A percentile compares a stretch with the other conserved stretches of the same genome.
These are phyloP conservation scores for Salpingoeca rosetta DNA, from an alignment of 78 protist genomes.

Conservation along the genomic window DNA sequence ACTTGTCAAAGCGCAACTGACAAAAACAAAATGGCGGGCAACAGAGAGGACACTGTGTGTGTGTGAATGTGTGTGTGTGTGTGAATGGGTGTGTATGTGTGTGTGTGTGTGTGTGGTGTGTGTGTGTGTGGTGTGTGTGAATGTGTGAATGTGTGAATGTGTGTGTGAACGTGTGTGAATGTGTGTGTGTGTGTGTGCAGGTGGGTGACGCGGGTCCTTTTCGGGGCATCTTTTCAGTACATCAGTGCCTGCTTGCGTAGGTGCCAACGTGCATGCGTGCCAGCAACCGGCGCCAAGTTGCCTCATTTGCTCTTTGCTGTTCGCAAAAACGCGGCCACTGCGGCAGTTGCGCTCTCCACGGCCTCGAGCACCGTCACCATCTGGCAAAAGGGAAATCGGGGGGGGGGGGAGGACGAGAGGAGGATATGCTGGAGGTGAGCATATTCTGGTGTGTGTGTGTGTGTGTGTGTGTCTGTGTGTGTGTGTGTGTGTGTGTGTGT, in stretches of 20 bases:
- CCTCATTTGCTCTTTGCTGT: neutral
- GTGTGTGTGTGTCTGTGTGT: neutral
- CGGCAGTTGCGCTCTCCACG: neutral
- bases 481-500: neutral
- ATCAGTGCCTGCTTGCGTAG: no score
- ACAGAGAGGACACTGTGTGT: neutral
- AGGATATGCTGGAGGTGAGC: neutral
- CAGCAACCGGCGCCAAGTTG: neutral
- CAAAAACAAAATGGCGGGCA: neutral
- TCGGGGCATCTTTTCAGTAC: no score
- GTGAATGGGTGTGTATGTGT: neutral
- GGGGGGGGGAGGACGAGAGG: neutral
- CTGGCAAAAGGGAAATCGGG: neutral
- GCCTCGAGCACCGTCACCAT: neutral
- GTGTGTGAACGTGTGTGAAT: neutral
- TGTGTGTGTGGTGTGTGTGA: neutral
- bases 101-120: neutral
- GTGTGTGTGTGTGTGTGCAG: neutral
- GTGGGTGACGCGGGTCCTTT: neutral
- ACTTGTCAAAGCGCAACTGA: neutral
- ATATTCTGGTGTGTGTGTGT: neutral
- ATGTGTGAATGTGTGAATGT: neutral
- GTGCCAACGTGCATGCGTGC: no score
- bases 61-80: neutral
- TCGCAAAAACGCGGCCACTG: neutral